Evolutionary conservation across 106 monocot species (phyloP), one percentile per base, ranked within the genome.

Genomic region (Narthecium ossifragum): DNA sequence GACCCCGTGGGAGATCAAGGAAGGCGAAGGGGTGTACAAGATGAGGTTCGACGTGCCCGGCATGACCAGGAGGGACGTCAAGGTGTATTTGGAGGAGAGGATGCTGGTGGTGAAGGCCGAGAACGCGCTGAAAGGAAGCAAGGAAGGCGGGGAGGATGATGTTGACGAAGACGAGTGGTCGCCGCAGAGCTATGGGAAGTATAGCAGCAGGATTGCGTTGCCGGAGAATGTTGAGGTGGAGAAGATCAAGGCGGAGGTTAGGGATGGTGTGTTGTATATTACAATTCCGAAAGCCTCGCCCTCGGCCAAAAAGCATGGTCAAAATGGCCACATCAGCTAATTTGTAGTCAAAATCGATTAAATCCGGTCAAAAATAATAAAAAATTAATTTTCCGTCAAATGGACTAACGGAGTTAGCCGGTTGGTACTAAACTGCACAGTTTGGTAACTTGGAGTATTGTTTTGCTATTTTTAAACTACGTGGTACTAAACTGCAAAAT

Each of bases 1-100:
- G 47, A 85, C 80, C 0, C 80, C 85, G 0, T 85, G 85, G 85
- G 85, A 85, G 67, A 76, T 85, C 55, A 80, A 63, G 53, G 80
- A 85, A 28, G 65, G 51, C n/a, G 73, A 61, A 1, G 60, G 36
- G 31, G 85, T 73, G 57, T 85, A 80, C 66, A 69, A 64, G 66
- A 67, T 85, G 70, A 41, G 85, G 61, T 77, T 80, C 55, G 85
- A 85, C 67, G 60, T 85, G 73, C 85, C 80, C 20, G 85, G 80
- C 9, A 80, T 80, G 76, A 73, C 66, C 6, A 77, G 46, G 49
- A 63, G 56, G 17, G 85, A 85, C 27, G 80, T 80, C n/a, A 70
- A 49, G 41, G 61, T 85, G 49, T 77, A 50, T 65, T 80, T 85
- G 20, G 77, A 80, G 63, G 80, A 80, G 37, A 66, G 64, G 33